A percentile compares a stretch with the other conserved stretches of the same genome.
phyloP scores from a whole-genome alignment of 139 green algal genomes.

The Chlamydomonas applanata region DNA sequence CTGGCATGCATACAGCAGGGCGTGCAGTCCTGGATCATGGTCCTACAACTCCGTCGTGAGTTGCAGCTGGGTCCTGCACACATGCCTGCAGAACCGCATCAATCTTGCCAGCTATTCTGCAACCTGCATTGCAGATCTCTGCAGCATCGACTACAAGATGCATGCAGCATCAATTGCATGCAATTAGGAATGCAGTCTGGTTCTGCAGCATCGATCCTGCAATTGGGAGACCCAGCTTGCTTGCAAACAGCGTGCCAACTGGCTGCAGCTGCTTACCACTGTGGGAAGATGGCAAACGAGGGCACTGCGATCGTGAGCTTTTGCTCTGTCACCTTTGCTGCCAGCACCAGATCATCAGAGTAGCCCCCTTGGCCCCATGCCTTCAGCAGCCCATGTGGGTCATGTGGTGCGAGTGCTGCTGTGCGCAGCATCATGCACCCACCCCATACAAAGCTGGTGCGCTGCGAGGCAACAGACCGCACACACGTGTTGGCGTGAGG shows the following conservation, averaged over 20 bases:
- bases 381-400: conserved; percentile 60
- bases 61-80: too few relatives aligned
- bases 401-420: conserved; percentile 35
- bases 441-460: conserved; percentile 82
- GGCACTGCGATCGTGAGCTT: conserved; percentile 64
- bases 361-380: conserved; percentile 70
- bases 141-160: too few relatives aligned
- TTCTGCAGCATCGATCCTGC: background rate
- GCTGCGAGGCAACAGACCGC: background rate
- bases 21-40: too few relatives aligned
- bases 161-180: too few relatives aligned
- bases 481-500: too few relatives aligned
- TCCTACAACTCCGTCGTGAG: too few relatives aligned
- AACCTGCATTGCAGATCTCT: too few relatives aligned
- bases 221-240: background rate
- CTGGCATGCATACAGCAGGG: conserved; percentile 17
- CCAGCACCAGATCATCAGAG: conserved; percentile 87
- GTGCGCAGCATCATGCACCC: conserved; percentile 87
- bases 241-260: background rate
- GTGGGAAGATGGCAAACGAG: conserved; percentile 70
- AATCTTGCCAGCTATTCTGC: too few relatives aligned
- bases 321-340: conserved; percentile 55
- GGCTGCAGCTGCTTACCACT: conserved; percentile 46
- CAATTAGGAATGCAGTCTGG: background rate
- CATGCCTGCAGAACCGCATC: too few relatives aligned